Conservation (phyloP, 768 basidiomycete genomes). For the Tulasnella sp. region DNA sequence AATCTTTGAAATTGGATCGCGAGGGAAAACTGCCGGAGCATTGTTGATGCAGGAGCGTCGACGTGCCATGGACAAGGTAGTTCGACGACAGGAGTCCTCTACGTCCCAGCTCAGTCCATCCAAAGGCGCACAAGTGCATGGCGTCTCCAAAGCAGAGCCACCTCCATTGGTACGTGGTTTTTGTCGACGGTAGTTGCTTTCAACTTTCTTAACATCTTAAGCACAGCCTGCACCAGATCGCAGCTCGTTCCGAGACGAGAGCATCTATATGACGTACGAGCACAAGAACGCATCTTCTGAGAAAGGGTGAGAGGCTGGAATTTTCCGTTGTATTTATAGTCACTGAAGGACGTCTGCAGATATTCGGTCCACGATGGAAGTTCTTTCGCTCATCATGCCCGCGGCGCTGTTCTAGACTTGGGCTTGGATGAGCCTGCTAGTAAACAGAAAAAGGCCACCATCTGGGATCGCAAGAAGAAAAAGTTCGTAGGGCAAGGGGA, state of each 20-base stretch:
- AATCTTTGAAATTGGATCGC: constrained; percentile 79
- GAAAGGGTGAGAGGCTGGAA: constrained; percentile 56
- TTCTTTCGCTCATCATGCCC: constrained; percentile 74
- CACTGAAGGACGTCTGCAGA: constrained; percentile 28
- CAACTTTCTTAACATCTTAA: neutral
- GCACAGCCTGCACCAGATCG: constrained; percentile 31
- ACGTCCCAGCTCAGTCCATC: neutral
- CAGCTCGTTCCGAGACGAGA: constrained; percentile 51
- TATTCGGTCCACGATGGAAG: constrained; percentile 86
- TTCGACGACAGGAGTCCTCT: neutral
- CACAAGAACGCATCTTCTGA: constrained; percentile 81
- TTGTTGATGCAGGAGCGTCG: constrained; percentile 82
- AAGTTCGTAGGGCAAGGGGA: constrained; percentile 76
- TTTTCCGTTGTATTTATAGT: neutral
- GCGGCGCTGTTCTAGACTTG: constrained; percentile 69
- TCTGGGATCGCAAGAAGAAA: constrained; percentile 95
- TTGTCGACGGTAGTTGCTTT: no score
- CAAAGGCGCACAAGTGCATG: neutral
- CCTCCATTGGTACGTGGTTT: neutral
- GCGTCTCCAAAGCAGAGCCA: neutral
- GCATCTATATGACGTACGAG: constrained; percentile 87
- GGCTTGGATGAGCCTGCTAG: constrained; percentile 57
- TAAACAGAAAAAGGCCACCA: constrained; percentile 38
- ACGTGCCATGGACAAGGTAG: constrained; percentile 44
- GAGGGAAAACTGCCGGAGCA: constrained; percentile 50